Base-by-base conservation (phyloP, 2,329 filamentous ascomycete species). In the Clonostachys rhizophaga region DNA sequence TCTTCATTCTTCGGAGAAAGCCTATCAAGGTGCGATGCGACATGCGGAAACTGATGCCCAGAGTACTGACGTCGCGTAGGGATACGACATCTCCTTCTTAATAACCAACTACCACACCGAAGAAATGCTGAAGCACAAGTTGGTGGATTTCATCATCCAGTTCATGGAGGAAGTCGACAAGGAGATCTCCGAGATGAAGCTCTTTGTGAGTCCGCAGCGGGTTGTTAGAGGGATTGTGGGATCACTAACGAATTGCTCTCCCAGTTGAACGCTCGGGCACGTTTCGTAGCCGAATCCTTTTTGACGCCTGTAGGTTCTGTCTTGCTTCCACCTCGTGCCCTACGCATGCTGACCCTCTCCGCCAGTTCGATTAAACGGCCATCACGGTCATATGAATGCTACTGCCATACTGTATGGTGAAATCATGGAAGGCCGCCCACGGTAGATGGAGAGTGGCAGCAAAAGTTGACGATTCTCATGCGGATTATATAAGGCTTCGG, bases 121-220 rank as follows among this genome's bases (percentile, higher is more conserved):
- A 69, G 89, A 95, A 66, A 96, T 99, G 91, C 69, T 97, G 65
- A 97, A 97, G 77, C 92, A 99, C 67, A 97, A 99, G 76, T 78
- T 99, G 57, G 95, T 99, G 34, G 94, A 99, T 67, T 99, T 99
- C 62, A 95, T 99, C 57, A 96, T 99, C 55, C 86, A 97, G 63
- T 99, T 99, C 63, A 97, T 99, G 92, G 92, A 99, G 69, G 94
- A 99, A 67, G 95, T 99, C 5, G 95, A 99, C 69, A 99, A 99
- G 78, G 94, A 99, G 70, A 99, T 99, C 50, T 97, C 94, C 4
- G 95, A 99, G 73, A 97, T 99, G 94, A 99, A 99, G 80, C 86
- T 99, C 60, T 99, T 99, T 70, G 92, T 96, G 80, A 57, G 89
- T 76, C 34, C 42, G n/a, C 40, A 30, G 24, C 9, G 24, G 3